Percentiles rank a stretch among this genome's conserved stretches.
These are phyloP conservation scores for Coccomyxa sp. DNA, from an alignment of 139 green algal genomes.

Conservation along the genomic window DNA sequence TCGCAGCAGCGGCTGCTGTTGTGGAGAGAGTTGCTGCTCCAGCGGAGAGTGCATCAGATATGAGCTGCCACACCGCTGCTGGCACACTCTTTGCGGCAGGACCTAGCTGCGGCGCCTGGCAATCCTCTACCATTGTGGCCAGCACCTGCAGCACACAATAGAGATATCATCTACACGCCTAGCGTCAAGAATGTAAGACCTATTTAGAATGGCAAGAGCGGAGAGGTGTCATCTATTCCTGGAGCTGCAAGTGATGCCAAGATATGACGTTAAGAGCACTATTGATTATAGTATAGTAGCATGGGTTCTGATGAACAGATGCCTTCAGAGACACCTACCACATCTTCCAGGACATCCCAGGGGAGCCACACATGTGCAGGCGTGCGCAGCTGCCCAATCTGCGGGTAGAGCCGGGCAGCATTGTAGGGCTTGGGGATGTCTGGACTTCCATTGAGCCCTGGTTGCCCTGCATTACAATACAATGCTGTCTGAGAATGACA, in stretches of 20 bases:
- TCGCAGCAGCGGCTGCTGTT: slow-evolving; percentile 2
- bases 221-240: background rate
- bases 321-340: background rate
- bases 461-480: background rate
- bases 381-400: background rate
- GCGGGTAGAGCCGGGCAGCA: background rate
- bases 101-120: slow-evolving; percentile 22
- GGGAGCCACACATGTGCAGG: background rate
- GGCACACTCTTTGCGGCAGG: too few species aligned
- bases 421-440: background rate
- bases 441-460: background rate
- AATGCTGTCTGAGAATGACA: background rate
- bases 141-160: background rate
- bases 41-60: slow-evolving; percentile 24
- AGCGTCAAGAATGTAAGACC: background rate
- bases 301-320: background rate
- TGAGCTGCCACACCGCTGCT: slow-evolving; percentile 23
- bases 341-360: slow-evolving; percentile 1
- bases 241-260: background rate
- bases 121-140: background rate
- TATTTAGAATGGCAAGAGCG: background rate
- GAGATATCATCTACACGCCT: background rate
- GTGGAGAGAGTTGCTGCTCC: slow-evolving; percentile 12
- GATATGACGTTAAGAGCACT: background rate
- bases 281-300: background rate